Conservation (phyloP, 177 flowering plant genomes). For the Vitis hybrid region DNA sequence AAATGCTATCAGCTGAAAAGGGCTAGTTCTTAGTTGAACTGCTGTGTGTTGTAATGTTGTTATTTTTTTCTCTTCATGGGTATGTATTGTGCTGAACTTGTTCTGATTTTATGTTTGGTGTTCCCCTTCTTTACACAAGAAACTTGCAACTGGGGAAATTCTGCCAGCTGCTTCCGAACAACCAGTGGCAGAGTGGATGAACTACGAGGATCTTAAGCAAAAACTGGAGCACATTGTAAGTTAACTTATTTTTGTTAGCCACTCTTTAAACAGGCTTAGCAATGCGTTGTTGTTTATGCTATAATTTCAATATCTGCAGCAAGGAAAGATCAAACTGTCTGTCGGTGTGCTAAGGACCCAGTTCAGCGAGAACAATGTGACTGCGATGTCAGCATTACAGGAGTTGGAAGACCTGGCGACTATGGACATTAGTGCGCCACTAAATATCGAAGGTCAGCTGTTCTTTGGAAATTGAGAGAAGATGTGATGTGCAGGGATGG, state of each 20-base stretch:
- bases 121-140: no score
- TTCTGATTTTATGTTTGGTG: no score
- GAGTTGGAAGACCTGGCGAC: conserved; percentile 15
- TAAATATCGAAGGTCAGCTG: not conserved
- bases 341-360: conserved; percentile 31
- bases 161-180: not conserved
- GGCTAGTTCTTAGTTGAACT: no score
- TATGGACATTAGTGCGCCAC: conserved; percentile 14
- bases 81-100: no score
- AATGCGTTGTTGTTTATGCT: no score
- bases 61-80: no score
- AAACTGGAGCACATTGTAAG: conserved; percentile 45
- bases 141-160: no score
- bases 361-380: conserved; percentile 23
- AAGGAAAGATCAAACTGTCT: conserved; percentile 37
- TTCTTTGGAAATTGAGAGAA: no score
- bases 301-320: conserved; percentile 23
- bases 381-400: conserved; percentile 23
- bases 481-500: no score
- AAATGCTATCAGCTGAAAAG: no score
- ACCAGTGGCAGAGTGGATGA: conserved; percentile 8
- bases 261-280: not conserved
- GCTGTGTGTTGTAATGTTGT: no score
- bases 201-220: conserved; percentile 38
- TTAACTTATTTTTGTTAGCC: not conserved